Conservation (phyloP, 169 alveolate species). For the Plasmodium malariae region DNA sequence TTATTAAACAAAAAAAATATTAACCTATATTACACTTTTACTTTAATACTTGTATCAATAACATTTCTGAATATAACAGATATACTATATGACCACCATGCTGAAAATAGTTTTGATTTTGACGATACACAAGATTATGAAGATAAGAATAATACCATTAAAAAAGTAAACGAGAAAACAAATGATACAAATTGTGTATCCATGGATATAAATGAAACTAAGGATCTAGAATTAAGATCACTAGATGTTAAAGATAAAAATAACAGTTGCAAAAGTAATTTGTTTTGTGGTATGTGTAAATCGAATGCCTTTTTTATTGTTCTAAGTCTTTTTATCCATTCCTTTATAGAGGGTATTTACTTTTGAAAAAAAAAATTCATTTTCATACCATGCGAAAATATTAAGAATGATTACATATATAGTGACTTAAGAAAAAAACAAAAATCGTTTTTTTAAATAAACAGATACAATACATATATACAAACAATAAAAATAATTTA, state of each 20-base stretch:
- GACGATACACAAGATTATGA: conserved; percentile 19
- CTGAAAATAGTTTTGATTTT: conserved; percentile 54
- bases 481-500: conserved; percentile 3
- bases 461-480: conserved; percentile 6
- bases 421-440: neutral
- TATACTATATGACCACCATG: conserved; percentile 46
- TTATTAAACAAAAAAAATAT: conserved; percentile 59
- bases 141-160: conserved; percentile 28
- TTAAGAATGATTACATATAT: no score
- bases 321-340: conserved; percentile 71
- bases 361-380: conserved; percentile 7
- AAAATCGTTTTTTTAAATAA: neutral
- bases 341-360: conserved; percentile 66
- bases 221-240: conserved; percentile 23
- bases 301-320: conserved; percentile 70
- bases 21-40: conserved; percentile 32
- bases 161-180: conserved; percentile 13
- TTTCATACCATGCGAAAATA: neutral
- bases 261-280: conserved; percentile 12
- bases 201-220: conserved; percentile 6
- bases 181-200: conserved; percentile 25
- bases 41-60: conserved; percentile 67
- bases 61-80: conserved; percentile 73
- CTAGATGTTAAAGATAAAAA: conserved; percentile 23
- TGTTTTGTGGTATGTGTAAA: conserved; percentile 43